These are phyloP conservation scores for Boletellus sp. DNA, from an alignment of 768 basidiomycete genomes.

Conservation along the genomic window DNA sequence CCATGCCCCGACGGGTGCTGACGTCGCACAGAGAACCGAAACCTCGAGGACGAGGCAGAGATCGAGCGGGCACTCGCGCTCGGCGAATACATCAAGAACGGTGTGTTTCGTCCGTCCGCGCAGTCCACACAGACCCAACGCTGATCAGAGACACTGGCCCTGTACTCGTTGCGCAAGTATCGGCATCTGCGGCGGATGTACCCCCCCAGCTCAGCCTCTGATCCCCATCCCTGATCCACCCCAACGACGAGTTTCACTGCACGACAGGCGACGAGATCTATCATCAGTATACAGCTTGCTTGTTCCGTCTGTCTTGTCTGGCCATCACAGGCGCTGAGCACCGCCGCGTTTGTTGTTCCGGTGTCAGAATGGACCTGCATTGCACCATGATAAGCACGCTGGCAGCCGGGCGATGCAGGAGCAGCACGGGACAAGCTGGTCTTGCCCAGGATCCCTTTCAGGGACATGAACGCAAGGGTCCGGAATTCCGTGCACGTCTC, in stretches of 20 bases:
- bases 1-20: background rate
- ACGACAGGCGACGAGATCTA: too few relatives aligned
- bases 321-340: background rate
- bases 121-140: constrained; percentile 1
- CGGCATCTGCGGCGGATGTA: constrained; percentile 76
- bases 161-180: constrained; percentile 82
- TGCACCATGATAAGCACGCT: too few relatives aligned
- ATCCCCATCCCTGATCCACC: too few relatives aligned
- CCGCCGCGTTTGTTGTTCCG: too few relatives aligned
- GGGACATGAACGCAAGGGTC: too few relatives aligned
- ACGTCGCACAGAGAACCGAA: constrained; percentile 52
- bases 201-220: constrained; percentile 28
- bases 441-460: too few relatives aligned
- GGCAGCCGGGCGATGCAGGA: too few relatives aligned
- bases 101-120: constrained; percentile 35
- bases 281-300: constrained; percentile 2
- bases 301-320: background rate
- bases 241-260: too few relatives aligned
- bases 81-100: constrained; percentile 84
- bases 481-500: too few relatives aligned
- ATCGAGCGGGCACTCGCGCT: constrained; percentile 73
- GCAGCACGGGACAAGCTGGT: too few relatives aligned
- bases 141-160: constrained; percentile 68
- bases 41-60: constrained; percentile 61
- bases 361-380: too few relatives aligned